These are phyloP conservation scores for Aphanomyces stellatus DNA, from an alignment of 352 stramenopile species.

Conservation along the genomic window DNA sequence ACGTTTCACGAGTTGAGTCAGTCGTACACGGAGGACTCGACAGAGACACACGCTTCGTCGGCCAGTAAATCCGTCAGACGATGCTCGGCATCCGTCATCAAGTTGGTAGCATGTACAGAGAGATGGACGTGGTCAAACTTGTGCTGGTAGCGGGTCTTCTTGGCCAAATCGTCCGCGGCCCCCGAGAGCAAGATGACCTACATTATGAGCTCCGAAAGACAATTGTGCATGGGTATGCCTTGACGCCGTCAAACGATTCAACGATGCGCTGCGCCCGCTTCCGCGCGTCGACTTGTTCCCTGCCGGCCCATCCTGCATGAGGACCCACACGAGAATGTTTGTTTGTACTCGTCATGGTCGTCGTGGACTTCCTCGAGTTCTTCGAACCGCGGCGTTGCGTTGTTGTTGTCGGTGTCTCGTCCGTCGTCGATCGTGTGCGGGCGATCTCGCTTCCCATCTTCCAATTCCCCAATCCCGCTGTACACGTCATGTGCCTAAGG, in stretches of 20 bases:
- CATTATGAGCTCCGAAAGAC: background rate
- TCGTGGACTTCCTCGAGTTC: slow-evolving; percentile 23
- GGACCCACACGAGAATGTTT: no score
- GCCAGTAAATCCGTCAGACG: slow-evolving; percentile 37
- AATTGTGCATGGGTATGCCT: slow-evolving; percentile 26
- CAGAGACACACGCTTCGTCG: slow-evolving; percentile 34
- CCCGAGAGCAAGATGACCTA: slow-evolving; percentile 62
- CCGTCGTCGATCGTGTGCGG: background rate
- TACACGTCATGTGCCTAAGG: slow-evolving; percentile 70
- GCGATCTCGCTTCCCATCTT: slow-evolving; percentile 4
- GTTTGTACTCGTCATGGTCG: slow-evolving; percentile 20
- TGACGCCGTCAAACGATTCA: slow-evolving; percentile 48
- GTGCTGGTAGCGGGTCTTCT: slow-evolving; percentile 49
- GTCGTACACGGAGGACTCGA: slow-evolving; percentile 69
- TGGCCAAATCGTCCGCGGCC: slow-evolving; percentile 45
- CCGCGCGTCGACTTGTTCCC: slow-evolving; percentile 23
- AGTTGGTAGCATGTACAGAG: slow-evolving; percentile 51
- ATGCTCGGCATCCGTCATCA: slow-evolving; percentile 28
- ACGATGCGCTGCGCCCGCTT: slow-evolving; percentile 33
- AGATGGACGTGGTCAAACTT: slow-evolving; percentile 63
- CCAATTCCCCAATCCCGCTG: slow-evolving; percentile 56
- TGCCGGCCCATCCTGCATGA: background rate
- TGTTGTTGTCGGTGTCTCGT: slow-evolving; percentile 19
- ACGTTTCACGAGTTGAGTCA: background rate
- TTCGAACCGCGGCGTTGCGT: slow-evolving; percentile 22